Conservation (phyloP, 2,329 filamentous ascomycete species). For the Diaporthe helianthi region DNA sequence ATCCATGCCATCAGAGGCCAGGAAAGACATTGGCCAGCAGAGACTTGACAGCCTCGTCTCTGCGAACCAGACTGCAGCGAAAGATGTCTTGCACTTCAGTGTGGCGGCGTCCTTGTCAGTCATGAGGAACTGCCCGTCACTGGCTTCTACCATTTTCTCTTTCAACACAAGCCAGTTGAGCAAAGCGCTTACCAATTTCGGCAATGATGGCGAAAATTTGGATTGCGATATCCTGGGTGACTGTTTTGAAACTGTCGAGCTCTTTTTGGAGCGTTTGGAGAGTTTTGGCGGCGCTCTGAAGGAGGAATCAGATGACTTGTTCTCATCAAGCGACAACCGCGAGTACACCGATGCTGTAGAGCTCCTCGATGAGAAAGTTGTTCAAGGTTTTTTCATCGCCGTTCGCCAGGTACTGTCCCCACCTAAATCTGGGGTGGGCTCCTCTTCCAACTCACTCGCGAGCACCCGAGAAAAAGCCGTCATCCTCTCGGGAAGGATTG, state of each 20-base stretch:
- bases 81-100: conserved; percentile 60
- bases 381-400: conserved; percentile 27
- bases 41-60: conserved; percentile 58
- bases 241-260: conserved; percentile 54
- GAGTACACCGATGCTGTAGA: conserved; percentile 56
- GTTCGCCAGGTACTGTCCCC: conserved; percentile 21
- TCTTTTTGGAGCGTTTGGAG: conserved; percentile 55
- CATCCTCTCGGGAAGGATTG: conserved; percentile 54
- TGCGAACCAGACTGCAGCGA: conserved; percentile 59
- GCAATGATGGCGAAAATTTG: conserved; percentile 49
- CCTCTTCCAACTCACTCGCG: background rate
- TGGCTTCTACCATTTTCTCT: conserved; percentile 56
- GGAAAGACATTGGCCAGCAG: conserved; percentile 50
- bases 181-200: conserved; percentile 58
- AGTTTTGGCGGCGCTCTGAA: conserved; percentile 46
- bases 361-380: conserved; percentile 32
- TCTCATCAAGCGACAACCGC: conserved; percentile 40
- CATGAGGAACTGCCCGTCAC: conserved; percentile 52
- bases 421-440: background rate
- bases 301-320: conserved; percentile 45
- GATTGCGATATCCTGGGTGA: conserved; percentile 57
- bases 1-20: conserved; percentile 55
- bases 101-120: conserved; percentile 59
- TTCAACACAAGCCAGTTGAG: conserved; percentile 59
- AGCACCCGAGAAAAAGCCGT: conserved; percentile 49